Percentiles rank a stretch among this genome's conserved stretches.
Conservation (phyloP, 345 rosid species). For the Ceriops tagal region DNA sequence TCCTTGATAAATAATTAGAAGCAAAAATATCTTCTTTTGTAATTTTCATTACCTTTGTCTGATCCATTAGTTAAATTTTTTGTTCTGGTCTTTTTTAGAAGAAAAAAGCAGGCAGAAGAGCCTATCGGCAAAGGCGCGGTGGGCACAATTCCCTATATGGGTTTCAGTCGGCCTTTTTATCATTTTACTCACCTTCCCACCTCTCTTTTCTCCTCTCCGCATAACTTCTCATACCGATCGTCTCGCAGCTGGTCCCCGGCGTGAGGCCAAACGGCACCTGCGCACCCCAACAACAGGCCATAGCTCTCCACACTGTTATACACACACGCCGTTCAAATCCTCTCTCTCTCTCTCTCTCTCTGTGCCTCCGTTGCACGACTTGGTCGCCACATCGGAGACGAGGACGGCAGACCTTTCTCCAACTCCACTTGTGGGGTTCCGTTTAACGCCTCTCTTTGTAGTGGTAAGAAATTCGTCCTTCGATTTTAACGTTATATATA, state of each 20-base stretch:
- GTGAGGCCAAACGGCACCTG: background rate
- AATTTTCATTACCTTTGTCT: too few species aligned
- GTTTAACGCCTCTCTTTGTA: background rate
- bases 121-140: background rate
- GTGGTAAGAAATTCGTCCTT: too few species aligned
- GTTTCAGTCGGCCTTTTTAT: background rate
- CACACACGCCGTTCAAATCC: background rate
- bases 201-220: background rate
- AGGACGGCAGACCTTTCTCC: background rate
- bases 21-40: too few species aligned
- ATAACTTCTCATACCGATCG: conserved; percentile 14
- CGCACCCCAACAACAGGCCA: background rate
- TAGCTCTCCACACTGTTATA: conserved; percentile 8
- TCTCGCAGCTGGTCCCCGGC: background rate
- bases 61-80: too few species aligned
- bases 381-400: background rate
- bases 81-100: too few species aligned
- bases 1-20: too few species aligned
- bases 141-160: conserved; percentile 59
- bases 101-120: too few species aligned
- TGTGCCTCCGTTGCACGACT: background rate
- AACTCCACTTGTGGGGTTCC: background rate
- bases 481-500: too few species aligned
- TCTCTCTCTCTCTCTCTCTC: background rate
- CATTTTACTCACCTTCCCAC: background rate